Evolutionary conservation across 192 early-diverging fungal species (phyloP).

Genomic region (Podochytrium sp.): DNA sequence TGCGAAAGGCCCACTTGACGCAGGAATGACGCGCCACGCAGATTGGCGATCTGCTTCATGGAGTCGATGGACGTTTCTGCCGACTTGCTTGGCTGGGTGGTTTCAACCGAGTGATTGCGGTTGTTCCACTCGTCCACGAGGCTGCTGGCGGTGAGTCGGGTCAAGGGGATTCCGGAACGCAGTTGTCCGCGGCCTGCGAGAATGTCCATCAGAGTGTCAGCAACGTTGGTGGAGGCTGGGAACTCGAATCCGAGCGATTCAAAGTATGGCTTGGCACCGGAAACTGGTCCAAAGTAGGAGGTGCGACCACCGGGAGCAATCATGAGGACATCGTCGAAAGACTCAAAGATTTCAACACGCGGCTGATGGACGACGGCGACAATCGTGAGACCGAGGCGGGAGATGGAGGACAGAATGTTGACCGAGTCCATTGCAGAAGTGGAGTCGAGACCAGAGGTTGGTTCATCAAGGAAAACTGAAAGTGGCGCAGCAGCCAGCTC

Average conservation of each 20-base stretch:
- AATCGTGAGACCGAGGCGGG: conserved; percentile 64
- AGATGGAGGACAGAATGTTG: conserved; percentile 72
- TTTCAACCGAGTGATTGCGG: background rate
- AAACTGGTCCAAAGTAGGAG: conserved; percentile 74
- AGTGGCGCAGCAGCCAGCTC: conserved; percentile 63
- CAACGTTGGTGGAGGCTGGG: conserved; percentile 33
- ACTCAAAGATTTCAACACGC: conserved; percentile 72
- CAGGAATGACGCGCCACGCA: conserved; percentile 35
- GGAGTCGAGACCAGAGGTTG: conserved; percentile 75
- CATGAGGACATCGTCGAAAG: conserved; percentile 79
- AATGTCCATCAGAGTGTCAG: conserved; percentile 58
- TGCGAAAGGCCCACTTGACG: conserved; percentile 41
- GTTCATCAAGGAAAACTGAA: conserved; percentile 82
- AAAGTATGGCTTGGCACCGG: conserved; percentile 38
- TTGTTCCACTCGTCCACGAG: background rate
- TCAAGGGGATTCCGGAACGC: background rate
- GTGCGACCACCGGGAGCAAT: conserved; percentile 71
- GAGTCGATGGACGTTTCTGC: background rate
- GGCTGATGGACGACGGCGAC: conserved; percentile 83
- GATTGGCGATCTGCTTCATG: conserved; percentile 14
- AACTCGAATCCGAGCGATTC: conserved; percentile 40
- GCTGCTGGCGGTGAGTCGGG: background rate
- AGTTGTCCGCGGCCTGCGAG: conserved; percentile 39
- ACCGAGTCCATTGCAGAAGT: conserved; percentile 70
- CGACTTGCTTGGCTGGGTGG: background rate